Percentiles rank a stretch among this genome's conserved stretches.
Evolutionary conservation across 2,329 filamentous ascomycete species (phyloP).

Genomic region (Zalaria sp.): DNA sequence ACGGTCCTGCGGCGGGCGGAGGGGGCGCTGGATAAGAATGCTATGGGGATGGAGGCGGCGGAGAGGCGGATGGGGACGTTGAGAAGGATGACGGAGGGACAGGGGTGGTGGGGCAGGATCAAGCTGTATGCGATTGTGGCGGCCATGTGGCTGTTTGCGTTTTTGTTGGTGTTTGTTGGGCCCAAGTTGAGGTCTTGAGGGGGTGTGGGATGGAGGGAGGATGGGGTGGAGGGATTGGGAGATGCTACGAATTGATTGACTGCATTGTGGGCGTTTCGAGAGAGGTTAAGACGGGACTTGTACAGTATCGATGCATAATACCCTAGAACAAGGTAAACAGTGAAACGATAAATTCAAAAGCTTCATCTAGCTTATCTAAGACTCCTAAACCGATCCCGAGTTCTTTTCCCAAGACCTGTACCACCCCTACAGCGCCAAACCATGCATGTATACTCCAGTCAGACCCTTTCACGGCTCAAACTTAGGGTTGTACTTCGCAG

Average conservation of each 20-base stretch:
- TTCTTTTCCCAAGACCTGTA: no score
- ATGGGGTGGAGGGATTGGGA: not conserved
- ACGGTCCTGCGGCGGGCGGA: constrained; percentile 57
- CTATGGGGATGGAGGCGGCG: constrained; percentile 61
- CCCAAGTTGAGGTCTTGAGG: constrained; percentile 73
- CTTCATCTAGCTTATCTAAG: no score
- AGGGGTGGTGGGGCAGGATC: constrained; percentile 72
- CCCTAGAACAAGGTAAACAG: no score
- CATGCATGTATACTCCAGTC: not conserved
- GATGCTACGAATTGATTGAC: no score
- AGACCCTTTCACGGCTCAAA: constrained; percentile 40
- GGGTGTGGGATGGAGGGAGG: not conserved
- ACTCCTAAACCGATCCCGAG: no score
- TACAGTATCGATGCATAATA: no score
- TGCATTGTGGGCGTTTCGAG: no score
- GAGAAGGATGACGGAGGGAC: constrained; percentile 69
- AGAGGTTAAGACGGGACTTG: no score
- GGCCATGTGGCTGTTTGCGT: constrained; percentile 61
- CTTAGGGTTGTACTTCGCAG: constrained; percentile 75
- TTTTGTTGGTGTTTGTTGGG: constrained; percentile 70
- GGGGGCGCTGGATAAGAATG: constrained; percentile 63
- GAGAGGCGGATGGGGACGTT: constrained; percentile 64
- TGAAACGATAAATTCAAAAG: no score
- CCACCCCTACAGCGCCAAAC: no score
- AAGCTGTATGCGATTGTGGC: constrained; percentile 69